A percentile compares a stretch with the other conserved stretches of the same genome.
phyloP scores from a whole-genome alignment of 257 asterid species.

The Orobanche coerulescens region DNA sequence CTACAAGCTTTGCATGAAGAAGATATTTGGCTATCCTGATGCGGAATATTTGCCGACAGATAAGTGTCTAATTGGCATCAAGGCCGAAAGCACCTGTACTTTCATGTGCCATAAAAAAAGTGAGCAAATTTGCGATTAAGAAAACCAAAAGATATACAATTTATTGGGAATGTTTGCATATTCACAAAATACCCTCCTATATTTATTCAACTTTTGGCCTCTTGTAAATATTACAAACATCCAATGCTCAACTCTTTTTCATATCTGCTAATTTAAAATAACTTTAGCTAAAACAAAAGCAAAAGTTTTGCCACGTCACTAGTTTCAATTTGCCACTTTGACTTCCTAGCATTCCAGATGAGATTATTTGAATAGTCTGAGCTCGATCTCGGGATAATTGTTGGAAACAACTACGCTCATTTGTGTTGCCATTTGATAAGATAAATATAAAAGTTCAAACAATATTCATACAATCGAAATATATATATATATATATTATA shows the following conservation, averaged over 20 bases:
- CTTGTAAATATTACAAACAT: no score
- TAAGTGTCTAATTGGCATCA: constrained; percentile 65
- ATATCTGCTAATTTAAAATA: no score
- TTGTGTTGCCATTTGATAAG: constrained; percentile 38
- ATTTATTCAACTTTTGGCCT: no score
- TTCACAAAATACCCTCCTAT: no score
- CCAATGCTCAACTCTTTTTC: neutral
- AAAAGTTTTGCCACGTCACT: constrained; percentile 34
- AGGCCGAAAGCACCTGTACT: constrained; percentile 78
- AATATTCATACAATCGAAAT: no score
- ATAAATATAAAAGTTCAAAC: neutral
- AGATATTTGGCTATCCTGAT: constrained; percentile 49
- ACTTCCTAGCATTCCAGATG: constrained; percentile 59
- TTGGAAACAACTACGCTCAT: constrained; percentile 76
- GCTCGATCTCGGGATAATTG: constrained; percentile 84
- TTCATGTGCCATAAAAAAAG: constrained; percentile 57
- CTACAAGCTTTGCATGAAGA: constrained; percentile 51
- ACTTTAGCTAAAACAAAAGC: no score
- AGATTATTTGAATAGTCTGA: constrained; percentile 60
- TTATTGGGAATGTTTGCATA: neutral
- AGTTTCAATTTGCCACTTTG: constrained; percentile 64
- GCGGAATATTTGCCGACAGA: constrained; percentile 75
- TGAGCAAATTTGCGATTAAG: neutral
- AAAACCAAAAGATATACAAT: neutral
- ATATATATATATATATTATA: no score